phyloP scores from a whole-genome alignment of 305 asterid genomes.

The Fraxinus platypoda region DNA sequence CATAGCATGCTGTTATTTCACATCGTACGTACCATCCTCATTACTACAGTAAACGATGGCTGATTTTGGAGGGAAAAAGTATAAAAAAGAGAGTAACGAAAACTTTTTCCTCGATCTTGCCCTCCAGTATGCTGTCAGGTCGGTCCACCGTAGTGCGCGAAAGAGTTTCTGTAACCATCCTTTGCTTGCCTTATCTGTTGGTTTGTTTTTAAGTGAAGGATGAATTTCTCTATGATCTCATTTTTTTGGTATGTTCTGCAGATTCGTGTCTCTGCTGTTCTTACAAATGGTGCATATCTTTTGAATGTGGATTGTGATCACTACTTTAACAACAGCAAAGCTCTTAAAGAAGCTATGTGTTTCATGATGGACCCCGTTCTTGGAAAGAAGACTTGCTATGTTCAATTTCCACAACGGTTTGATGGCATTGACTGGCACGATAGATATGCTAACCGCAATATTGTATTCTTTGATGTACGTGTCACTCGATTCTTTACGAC shows the following conservation, averaged over 20 bases:
- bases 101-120: neutral
- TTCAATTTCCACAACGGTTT: constrained; percentile 43
- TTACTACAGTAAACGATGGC: neutral
- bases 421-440: constrained; percentile 44
- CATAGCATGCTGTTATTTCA: neutral
- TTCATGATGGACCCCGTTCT: constrained; percentile 42
- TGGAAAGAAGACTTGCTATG: constrained; percentile 43
- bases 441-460: constrained; percentile 43
- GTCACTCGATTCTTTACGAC: neutral
- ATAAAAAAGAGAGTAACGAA: neutral
- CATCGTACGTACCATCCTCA: neutral
- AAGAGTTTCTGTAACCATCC: neutral
- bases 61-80: neutral
- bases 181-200: neutral
- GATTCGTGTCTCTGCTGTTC: constrained; percentile 44
- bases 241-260: constrained; percentile 12
- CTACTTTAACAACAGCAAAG: constrained; percentile 46
- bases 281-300: constrained; percentile 39
- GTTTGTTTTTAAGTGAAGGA: neutral
- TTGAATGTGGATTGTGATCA: constrained; percentile 46
- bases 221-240: neutral
- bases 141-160: neutral
- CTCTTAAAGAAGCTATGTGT: constrained; percentile 47
- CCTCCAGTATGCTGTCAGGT: neutral
- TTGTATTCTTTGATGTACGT: constrained; percentile 41